Evolutionary conservation across 805 yeast species (phyloP).

Genomic region (Tetrapisispora pingtungensis): DNA sequence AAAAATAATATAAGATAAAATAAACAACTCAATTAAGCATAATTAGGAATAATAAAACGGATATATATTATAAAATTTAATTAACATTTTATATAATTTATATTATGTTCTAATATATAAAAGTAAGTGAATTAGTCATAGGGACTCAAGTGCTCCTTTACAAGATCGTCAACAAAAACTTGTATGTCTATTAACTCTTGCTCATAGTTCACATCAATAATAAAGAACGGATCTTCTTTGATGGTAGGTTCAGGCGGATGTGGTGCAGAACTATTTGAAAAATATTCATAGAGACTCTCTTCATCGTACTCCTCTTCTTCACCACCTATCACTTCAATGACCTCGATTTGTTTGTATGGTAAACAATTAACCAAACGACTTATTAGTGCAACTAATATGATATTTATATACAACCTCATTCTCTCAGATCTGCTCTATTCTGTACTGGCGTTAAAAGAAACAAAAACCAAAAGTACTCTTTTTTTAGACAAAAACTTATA

Average conservation of each 20-base stretch:
- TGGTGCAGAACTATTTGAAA: background rate
- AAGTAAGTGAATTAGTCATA: background rate
- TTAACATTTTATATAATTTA: background rate
- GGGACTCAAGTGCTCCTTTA: background rate
- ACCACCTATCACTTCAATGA: background rate
- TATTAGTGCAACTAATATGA: background rate
- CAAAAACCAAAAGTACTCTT: no score
- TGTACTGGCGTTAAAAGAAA: no score
- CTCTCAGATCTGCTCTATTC: no score
- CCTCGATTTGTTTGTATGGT: background rate
- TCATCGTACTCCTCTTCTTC: slow-evolving; percentile 1
- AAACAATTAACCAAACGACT: background rate
- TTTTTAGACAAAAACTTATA: no score
- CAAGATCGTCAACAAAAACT: background rate
- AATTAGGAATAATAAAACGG: background rate
- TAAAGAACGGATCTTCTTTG: background rate
- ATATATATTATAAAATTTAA: background rate
- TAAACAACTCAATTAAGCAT: background rate
- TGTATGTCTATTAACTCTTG: slow-evolving; percentile 1
- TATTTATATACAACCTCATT: no score
- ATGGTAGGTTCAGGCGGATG: background rate
- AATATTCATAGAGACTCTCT: background rate
- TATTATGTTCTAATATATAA: background rate
- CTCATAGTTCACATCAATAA: background rate
- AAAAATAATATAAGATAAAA: no score